These are phyloP conservation scores for Arbutus unedo DNA, from an alignment of 148 eudicot species.

Conservation along the genomic window DNA sequence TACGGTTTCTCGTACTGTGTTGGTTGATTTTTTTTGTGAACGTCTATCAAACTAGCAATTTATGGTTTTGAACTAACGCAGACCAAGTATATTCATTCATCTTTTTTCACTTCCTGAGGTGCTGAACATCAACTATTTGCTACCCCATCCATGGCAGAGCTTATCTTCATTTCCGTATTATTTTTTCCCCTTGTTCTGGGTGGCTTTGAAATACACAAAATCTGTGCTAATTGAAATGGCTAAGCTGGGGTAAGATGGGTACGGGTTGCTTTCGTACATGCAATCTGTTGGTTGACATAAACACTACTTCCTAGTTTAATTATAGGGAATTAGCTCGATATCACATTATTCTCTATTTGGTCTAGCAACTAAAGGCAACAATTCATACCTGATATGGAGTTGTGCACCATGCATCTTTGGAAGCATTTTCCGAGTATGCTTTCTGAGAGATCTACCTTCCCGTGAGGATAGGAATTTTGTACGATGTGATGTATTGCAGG, in stretches of 20 bases:
- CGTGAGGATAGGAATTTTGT: background rate
- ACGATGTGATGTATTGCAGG: background rate
- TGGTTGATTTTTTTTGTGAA: background rate
- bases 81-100: background rate
- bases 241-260: too few relatives aligned
- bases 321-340: background rate
- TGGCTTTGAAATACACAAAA: background rate
- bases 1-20: background rate
- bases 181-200: background rate
- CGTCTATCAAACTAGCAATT: background rate
- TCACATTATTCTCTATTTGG: background rate
- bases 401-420: background rate
- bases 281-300: background rate
- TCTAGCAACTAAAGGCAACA: background rate
- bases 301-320: background rate
- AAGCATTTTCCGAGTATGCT: background rate
- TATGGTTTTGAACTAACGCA: background rate
- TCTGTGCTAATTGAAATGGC: background rate
- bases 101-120: background rate
- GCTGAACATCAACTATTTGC: background rate
- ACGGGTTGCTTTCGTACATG: background rate
- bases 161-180: background rate
- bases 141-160: background rate
- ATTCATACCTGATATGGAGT: background rate
- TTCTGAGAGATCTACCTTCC: background rate